Evolutionary conservation across 257 asterid species (phyloP), one percentile per base, ranked within the genome.

Genomic region (Solanum pinnatisectum): DNA sequence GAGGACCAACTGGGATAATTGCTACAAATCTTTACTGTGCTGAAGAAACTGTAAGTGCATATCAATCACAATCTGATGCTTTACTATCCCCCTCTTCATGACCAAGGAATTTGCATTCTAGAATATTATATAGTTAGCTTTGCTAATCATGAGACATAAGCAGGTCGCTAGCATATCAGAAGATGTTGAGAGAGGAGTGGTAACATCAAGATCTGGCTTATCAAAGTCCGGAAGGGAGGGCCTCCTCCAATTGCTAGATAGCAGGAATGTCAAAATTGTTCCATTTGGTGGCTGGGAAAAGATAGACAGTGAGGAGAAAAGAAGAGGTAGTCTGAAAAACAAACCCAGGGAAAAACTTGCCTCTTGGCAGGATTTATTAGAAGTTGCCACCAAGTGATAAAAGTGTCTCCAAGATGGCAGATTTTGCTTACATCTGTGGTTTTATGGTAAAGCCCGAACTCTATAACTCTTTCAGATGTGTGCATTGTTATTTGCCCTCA

Each of bases 1-100:
- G 98, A 92, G 98, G 98, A 44, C 99, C 98, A 84, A 94, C 96
- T 36, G 98, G 98, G 91, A 97, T 94, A 83, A 93, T 96, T 39
- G 99, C 90, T 77, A 94, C 99, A 88, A 95, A 97, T 82, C 95
- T 93, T 49, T 90, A 94, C 89, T 97, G 99, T 84, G 98, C 98
- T 42, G 98, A 96, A 89, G 98, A 96, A 88, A 94, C 98, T 84
- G 99, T 96, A 89, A 93, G 93, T 90, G 16, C 52, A 77, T 87
- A 72, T 83, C 67, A 18, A 46, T 71, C 16, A 30, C 30, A 49
- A 23, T 23, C 32, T 44, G 39, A 20, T 37, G 15, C 42, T 74
- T 30, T 72, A 9, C 4, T 4, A n/a, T 86, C 71, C 11, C 44
- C 56, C 42, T 30, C 84, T 49, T 49, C 30, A 2, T 49, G 86